Percentiles rank a stretch among this genome's conserved stretches.
Conservation (phyloP, 805 yeast species). For the Wickerhamomyces strasburgensis region DNA sequence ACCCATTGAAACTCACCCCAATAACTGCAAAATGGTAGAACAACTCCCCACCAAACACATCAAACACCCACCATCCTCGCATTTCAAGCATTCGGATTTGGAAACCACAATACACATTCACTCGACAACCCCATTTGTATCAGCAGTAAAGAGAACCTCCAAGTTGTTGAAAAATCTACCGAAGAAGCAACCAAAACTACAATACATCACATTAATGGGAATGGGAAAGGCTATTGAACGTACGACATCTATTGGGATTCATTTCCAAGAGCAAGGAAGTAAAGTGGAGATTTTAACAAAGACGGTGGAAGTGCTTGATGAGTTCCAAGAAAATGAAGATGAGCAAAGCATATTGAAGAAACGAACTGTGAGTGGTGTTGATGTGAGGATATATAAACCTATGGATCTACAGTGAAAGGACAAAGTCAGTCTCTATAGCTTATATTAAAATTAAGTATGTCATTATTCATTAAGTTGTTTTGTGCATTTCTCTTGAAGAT, state of each 20-base stretch:
- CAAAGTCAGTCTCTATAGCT: not conserved
- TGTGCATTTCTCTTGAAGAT: slow-evolving; percentile 38
- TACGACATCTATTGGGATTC: slow-evolving; percentile 55
- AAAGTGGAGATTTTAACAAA: slow-evolving; percentile 59
- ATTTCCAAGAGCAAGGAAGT: slow-evolving; percentile 48
- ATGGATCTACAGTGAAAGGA: slow-evolving; percentile 3
- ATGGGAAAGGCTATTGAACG: slow-evolving; percentile 72
- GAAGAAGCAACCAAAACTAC: slow-evolving; percentile 36
- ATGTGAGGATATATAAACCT: slow-evolving; percentile 32
- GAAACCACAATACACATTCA: slow-evolving; percentile 54
- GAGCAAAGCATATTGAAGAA: slow-evolving; percentile 28
- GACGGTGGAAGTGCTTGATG: slow-evolving; percentile 69
- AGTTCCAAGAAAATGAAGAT: slow-evolving; percentile 37
- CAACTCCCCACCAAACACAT: slow-evolving; percentile 31
- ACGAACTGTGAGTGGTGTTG: slow-evolving; percentile 39
- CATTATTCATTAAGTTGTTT: slow-evolving; percentile 18
- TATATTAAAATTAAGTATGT: not conserved
- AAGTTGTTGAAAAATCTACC: slow-evolving; percentile 45
- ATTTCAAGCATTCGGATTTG: slow-evolving; percentile 37
- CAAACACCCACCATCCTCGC: slow-evolving; percentile 51
- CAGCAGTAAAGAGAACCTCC: slow-evolving; percentile 63
- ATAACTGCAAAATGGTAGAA: no score
- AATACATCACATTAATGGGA: slow-evolving; percentile 56
- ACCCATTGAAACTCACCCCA: no score
- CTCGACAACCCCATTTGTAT: slow-evolving; percentile 62